Evolutionary conservation across 192 early-diverging fungal genomes (phyloP).

Genomic region (Rhizophagus clarus): DNA sequence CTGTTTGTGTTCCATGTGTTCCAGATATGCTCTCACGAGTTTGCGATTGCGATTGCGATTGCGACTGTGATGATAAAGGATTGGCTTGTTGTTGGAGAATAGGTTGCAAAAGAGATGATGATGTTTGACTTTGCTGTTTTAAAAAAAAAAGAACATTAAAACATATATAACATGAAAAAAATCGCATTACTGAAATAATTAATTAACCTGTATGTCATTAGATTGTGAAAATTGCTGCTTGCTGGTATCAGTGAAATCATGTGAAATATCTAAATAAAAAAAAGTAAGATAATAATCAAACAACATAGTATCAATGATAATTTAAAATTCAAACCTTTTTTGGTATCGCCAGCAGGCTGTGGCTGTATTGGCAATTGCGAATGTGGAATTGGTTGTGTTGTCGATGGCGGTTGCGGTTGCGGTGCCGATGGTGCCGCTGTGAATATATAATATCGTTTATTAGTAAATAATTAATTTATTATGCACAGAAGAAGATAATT

Average conservation of each 20-base stretch:
- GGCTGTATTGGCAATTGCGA: conserved; percentile 6
- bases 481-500: not conserved
- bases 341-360: conserved; percentile 11
- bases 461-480: not conserved
- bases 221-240: not conserved
- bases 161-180: not conserved
- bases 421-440: not conserved
- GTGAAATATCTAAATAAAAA: conserved; percentile 4
- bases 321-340: not conserved
- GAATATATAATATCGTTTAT: not conserved
- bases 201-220: conserved; percentile 3
- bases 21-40: not conserved
- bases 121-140: not conserved
- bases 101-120: not conserved
- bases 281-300: not conserved
- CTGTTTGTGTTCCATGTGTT: not conserved
- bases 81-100: not conserved
- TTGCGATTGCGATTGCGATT: not conserved
- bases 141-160: not conserved
- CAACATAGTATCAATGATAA: not conserved
- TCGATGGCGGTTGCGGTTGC: not conserved
- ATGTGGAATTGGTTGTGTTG: conserved; percentile 8
- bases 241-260: not conserved
- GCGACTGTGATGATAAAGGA: not conserved
- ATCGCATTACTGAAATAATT: not conserved